A percentile compares a stretch with the other conserved stretches of the same genome.
These are phyloP conservation scores for Hydrangea macrophylla DNA, from an alignment of 148 eudicot genomes.

Conservation along the genomic window DNA sequence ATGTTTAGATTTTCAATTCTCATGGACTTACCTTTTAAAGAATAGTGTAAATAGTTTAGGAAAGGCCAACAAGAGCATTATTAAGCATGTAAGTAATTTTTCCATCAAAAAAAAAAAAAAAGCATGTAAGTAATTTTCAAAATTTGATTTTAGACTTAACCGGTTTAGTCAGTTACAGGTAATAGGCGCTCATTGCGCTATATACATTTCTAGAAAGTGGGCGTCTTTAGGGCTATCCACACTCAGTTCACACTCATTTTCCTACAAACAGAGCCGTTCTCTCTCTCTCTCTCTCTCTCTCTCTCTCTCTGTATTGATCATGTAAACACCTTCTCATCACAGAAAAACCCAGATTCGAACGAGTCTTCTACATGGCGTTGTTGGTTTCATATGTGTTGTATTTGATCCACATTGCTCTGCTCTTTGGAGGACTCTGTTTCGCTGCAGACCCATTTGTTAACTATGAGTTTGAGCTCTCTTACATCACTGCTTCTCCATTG, in stretches of 20 bases:
- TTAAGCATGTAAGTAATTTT: too few species aligned
- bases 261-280: conserved; percentile 1
- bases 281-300: neutral
- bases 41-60: too few species aligned
- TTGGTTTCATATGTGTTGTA: conserved; percentile 3
- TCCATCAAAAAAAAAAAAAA: neutral
- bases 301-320: neutral
- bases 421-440: conserved; percentile 28
- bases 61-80: too few species aligned
- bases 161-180: conserved; percentile 21
- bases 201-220: neutral
- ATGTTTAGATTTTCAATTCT: too few species aligned
- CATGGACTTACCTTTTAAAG: too few species aligned
- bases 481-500: conserved; percentile 52
- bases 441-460: conserved; percentile 43
- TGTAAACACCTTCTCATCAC: conserved; percentile 2
- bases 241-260: neutral
- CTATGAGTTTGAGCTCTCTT: conserved; percentile 35
- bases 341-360: neutral
- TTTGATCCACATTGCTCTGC: conserved; percentile 27
- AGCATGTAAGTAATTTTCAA: neutral
- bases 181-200: conserved; percentile 17
- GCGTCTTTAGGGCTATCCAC: neutral
- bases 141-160: neutral
- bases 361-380: conserved; percentile 9